Base-by-base conservation (phyloP, 2,329 filamentous ascomycete species). In the Aspergillus piperis region DNA sequence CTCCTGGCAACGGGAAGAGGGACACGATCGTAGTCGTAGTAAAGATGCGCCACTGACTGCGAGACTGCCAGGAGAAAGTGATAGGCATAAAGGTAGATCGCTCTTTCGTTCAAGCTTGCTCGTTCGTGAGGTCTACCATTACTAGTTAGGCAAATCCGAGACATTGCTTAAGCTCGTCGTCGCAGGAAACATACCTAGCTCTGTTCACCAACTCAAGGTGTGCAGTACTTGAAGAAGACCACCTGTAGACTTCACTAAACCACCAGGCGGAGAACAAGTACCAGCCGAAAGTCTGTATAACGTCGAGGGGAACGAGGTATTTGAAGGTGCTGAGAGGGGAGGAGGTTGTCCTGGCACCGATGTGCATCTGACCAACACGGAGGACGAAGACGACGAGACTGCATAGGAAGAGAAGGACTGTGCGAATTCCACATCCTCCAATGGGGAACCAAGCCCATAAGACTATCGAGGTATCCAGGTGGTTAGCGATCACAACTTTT, bases 391-490 rank as follows among this genome's bases (percentile, higher is more conserved):
- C 84, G 59, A 87, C 81, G 61, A 97, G 85, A 62, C 86, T 87
- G 68, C 88, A 89, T 63, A 90, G 80, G 78, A 93, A 94, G 64
- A 97, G 84, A 63, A 92, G 83, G 15, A 88, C 73, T 5, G 91
- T 85, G 68, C 92, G 89, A 58, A 96, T 76, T 61, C 91, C 92
- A 48, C 89, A 86, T 58, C 83, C 83, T 54, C 92, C 90, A 41
- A 96, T 70, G 23, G 92, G 92, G 66, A 96, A 92, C 90, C 91
- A 94, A 68, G 88, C 82, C 92, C 92, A 96, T 62, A 96, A 79
- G 54, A 87, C 91, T 94, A 67, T 27, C 5, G 44, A 17, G 47
- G 57, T 42, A 48, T 44, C 32, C 6, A 15, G 23, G 21, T 49
- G 5, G 54, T 66, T 58, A 64, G 60, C 57, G 57, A 51, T 49